phyloP scores from a whole-genome alignment of 2,329 filamentous ascomycete genomes.

The Pseudogymnoascus sp. region DNA sequence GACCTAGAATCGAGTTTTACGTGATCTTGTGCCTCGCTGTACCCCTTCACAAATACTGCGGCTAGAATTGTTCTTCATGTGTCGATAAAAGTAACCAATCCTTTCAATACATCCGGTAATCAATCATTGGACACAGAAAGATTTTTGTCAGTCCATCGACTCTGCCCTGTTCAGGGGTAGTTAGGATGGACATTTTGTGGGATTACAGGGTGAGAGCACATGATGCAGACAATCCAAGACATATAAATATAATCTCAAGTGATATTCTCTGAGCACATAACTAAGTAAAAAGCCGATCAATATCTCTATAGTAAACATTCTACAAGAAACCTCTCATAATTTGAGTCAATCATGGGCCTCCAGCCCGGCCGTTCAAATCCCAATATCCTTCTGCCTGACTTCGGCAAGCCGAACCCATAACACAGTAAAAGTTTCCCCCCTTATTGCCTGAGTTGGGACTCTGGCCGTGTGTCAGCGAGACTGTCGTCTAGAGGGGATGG shows the following conservation, averaged over 20 bases:
- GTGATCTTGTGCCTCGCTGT: background rate
- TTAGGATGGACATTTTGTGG: background rate
- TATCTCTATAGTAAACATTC: too few species aligned
- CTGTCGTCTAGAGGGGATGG: background rate
- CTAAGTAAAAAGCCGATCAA: too few species aligned
- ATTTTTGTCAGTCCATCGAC: background rate
- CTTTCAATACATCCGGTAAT: background rate
- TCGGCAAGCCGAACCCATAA: too few species aligned
- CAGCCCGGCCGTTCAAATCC: too few species aligned
- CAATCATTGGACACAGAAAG: background rate
- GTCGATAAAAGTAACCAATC: background rate
- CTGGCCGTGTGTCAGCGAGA: too few species aligned
- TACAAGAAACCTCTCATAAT: too few species aligned
- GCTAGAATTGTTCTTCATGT: background rate
- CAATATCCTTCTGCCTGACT: too few species aligned
- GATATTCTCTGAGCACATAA: too few species aligned
- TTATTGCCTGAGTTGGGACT: too few species aligned
- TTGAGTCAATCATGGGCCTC: too few species aligned
- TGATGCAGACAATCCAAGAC: background rate
- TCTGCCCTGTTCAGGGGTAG: background rate
- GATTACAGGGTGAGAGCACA: background rate
- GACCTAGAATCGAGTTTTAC: background rate
- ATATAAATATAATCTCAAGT: background rate
- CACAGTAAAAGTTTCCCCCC: too few species aligned
- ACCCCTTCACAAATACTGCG: background rate